Percentiles rank a stretch among this genome's conserved stretches.
These are phyloP conservation scores for Nannochloropsis limnetica DNA, from an alignment of 352 stramenopile genomes.

Conservation along the genomic window DNA sequence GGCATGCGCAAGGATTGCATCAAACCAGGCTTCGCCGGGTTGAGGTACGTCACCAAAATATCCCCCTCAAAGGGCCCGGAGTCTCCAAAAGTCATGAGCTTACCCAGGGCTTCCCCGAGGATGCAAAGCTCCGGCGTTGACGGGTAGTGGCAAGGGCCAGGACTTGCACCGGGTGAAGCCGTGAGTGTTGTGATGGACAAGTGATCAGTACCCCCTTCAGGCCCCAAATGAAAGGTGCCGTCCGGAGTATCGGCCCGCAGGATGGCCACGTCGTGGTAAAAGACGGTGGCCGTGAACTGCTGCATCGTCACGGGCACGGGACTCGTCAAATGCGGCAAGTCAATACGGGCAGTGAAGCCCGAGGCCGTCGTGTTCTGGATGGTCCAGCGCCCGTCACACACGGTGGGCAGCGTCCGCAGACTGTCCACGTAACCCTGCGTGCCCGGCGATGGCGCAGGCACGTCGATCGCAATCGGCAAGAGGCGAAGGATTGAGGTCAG, in stretches of 20 bases:
- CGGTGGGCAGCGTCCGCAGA: slow-evolving; percentile 5
- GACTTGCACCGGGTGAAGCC: background rate
- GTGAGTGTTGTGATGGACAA: slow-evolving; percentile 3
- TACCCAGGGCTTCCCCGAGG: background rate
- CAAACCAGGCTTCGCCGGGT: background rate
- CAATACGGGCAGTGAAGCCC: background rate
- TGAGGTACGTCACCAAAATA: slow-evolving; percentile 17
- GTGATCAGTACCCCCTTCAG: slow-evolving; percentile 5
- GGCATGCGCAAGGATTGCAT: background rate
- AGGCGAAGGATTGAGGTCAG: background rate
- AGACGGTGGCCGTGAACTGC: background rate
- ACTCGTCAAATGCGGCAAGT: slow-evolving; percentile 5
- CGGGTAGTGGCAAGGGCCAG: background rate
- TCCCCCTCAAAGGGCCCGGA: background rate
- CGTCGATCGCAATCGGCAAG: background rate
- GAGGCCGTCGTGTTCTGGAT: background rate
- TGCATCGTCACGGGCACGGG: background rate
- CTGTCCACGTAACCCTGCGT: background rate
- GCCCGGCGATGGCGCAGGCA: background rate
- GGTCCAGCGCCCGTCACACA: background rate
- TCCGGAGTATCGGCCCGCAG: background rate
- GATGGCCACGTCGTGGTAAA: slow-evolving; percentile 24
- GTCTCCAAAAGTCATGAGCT: slow-evolving; percentile 23
- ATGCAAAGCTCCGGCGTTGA: slow-evolving; percentile 1
- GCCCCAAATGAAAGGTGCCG: background rate